Evolutionary conservation across 1,139 yeast genomes (phyloP), one percentile per base, ranked within the genome.

Genomic region (Kodamaea derodonti): DNA sequence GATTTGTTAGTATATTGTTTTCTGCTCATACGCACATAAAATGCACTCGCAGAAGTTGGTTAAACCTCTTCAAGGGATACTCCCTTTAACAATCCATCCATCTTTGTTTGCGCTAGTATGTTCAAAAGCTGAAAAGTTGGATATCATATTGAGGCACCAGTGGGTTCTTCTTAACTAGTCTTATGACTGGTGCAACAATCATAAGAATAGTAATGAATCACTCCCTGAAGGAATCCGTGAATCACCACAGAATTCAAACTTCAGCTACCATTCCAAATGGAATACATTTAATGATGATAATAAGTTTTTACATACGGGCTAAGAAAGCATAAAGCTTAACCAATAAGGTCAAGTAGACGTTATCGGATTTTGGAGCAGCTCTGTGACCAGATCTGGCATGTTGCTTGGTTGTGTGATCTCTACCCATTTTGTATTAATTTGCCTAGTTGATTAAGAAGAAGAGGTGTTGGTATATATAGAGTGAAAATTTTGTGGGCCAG

Each of bases 341-440:
- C 75, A 92, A 84, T 69, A 92, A 75, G 75, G 84, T 84, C 78
- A 92, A 80, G 95, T 94, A 92, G 75, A 90, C 96, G 70, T 92
- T 94, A 78, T 92, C 96, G 56, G 97, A 90, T 81, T 88, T 88
- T 76, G 98, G 99, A 72, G 97, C 97, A 65, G 84, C 76, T 79
- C 99, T 90, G 86, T 87, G 95, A 72, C 95, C 84, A 58, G 83
- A 76, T 77, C 90, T 86, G 69, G 78, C 79, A 84, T 92, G 98
- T 76, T 88, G 97, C 75, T 88, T 90, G 70, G 81, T 71, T 74
- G 85, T 79, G 80, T 86, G 95, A 78, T 92, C 98, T 78, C 85
- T 88, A 83, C 97, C 99, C 98, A 92, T 92, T 63, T 51, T 70
- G 56, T 39, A 36, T 45, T 25, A 38, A 32, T 32, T 40, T 40